Evolutionary conservation across 176 grass and related monocot genomes (phyloP).

Genomic region (Juncus effusus): DNA sequence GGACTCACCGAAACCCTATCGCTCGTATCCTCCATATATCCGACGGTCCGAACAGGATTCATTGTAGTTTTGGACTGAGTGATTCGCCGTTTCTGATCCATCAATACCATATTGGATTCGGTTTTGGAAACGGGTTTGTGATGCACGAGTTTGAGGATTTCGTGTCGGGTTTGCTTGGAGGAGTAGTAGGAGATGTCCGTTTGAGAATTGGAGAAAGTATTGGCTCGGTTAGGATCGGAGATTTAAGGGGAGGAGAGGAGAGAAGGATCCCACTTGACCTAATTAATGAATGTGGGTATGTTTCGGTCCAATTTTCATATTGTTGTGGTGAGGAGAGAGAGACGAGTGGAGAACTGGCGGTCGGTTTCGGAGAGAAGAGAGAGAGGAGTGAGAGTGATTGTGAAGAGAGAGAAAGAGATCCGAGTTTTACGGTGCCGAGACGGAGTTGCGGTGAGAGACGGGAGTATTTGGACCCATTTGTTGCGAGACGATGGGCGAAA

Average conservation of each 20-base stretch:
- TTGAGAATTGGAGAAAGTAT: constrained; percentile 68
- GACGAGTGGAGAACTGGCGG: constrained; percentile 45
- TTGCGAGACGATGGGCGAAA: constrained; percentile 84
- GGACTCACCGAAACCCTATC: constrained; percentile 73
- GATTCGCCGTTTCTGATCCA: constrained; percentile 44
- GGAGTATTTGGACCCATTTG: constrained; percentile 81
- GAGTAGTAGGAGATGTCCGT: constrained; percentile 56
- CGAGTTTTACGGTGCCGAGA: constrained; percentile 36
- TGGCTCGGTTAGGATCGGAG: constrained; percentile 59
- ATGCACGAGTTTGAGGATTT: constrained; percentile 95
- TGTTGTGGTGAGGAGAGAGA: constrained; percentile 44
- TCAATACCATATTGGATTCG: constrained; percentile 73
- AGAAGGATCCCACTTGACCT: constrained; percentile 64
- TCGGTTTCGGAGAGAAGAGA: constrained; percentile 57
- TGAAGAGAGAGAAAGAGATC: constrained; percentile 33
- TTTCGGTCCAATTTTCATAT: constrained; percentile 64
- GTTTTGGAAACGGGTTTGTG: constrained; percentile 65
- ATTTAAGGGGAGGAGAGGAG: constrained; percentile 81
- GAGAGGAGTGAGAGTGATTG: constrained; percentile 20
- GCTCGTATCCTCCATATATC: constrained; percentile 79
- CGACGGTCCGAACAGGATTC: constrained; percentile 39
- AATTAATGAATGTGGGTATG: constrained; percentile 45
- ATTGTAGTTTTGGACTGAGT: constrained; percentile 32
- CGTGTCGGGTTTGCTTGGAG: constrained; percentile 64
- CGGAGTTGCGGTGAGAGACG: constrained; percentile 53